Conservation (phyloP, 768 basidiomycete genomes). For the Tricholoma bakamatsutake region DNA sequence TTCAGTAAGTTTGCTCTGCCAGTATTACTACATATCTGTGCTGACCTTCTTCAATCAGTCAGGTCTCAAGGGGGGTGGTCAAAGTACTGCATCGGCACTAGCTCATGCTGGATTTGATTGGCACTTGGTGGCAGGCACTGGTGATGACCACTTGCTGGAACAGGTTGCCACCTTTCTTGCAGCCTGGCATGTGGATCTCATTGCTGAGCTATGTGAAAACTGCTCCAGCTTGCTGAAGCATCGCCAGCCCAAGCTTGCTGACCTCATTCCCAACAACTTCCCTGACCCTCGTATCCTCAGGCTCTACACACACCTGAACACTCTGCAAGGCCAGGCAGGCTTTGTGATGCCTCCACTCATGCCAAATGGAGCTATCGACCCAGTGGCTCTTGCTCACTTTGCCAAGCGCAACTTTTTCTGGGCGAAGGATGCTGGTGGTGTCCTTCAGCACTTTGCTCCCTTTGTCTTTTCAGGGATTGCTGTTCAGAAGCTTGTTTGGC, state of each 20-base stretch:
- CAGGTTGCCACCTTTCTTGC: background rate
- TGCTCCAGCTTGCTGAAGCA: background rate
- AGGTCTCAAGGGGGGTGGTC: background rate
- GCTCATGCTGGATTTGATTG: background rate
- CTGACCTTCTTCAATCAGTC: background rate
- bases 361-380: background rate
- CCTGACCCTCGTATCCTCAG: background rate
- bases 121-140: background rate
- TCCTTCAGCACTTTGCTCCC: background rate
- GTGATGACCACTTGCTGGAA: background rate
- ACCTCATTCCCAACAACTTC: background rate
- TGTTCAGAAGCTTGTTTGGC: background rate
- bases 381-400: background rate
- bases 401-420: background rate
- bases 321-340: too few relatives aligned
- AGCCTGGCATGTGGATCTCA: background rate
- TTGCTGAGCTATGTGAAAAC: background rate
- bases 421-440: background rate
- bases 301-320: background rate
- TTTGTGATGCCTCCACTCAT: background rate
- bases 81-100: background rate
- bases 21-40: too few relatives aligned
- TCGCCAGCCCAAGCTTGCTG: background rate
- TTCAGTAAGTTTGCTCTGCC: background rate
- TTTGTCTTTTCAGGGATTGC: background rate